Base-by-base conservation (phyloP, 768 basidiomycete species). In the Clathrus columnatus region DNA sequence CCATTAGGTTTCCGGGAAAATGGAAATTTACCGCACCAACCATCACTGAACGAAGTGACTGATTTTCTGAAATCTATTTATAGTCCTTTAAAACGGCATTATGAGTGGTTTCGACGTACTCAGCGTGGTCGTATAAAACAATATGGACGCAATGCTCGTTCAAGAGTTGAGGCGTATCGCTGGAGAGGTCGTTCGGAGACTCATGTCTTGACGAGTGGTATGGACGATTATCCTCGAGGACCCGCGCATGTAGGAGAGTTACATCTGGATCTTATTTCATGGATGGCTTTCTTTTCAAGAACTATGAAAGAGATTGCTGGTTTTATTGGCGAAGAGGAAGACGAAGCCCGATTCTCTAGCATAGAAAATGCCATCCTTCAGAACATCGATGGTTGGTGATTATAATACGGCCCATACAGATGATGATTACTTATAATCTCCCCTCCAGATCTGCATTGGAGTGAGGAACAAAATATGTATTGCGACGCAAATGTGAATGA, bases 191-290 rank as follows among this genome's bases (percentile, higher is more conserved):
- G 94, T 42, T 87, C 90, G 6, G 78, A 84, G 62, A 76, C 77
- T 24, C 92, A 95, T 68, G 87, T 98, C 36, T 72, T 98, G 55
- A 96, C 95, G 0, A 91, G 87, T 63, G 94, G 94, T 0, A 85
- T 98, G 83, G 94, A 98, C 66, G 94, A 98, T 69, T 97, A 94
- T 68, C 94, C 94, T 10, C 79, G 94, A 52, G 92, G 88, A 14
- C 81, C 84, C 24, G 87, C 94, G 5, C 91, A 93, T 64, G 77
- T 83, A 1, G 94, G 95, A 48, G 94, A 97, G 71, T 73, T 98
- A 47, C 94, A 98, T 67, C 68, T 97, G 57, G 94, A 98, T 69
- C 70, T 97, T 56, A 89, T 93, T 60, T 86, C 87, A 27, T 98
- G 94, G 94, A 91, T 97, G 84, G 94, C 81, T 3, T 96, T 92